Base-by-base conservation (phyloP, 163 green algal genomes). In the Scenedesmus sp. region DNA sequence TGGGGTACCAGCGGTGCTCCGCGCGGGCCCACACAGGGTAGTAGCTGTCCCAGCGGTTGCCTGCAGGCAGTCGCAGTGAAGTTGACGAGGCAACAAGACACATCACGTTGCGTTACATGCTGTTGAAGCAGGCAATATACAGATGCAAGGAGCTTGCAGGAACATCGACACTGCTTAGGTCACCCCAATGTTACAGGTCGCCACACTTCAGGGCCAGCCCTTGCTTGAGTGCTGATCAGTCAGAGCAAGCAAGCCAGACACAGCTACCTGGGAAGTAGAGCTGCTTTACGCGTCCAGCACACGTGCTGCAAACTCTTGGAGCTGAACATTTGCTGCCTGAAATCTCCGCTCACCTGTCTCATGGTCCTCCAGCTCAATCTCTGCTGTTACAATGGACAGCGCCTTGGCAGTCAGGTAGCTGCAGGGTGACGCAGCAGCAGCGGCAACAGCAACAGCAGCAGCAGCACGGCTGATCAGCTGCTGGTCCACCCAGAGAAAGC, bases 291-390 rank as follows among this genome's bases (percentile, higher is more conserved):
- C 0, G 34, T 46, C 62, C 62, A 73, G 62, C 12, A 73, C 62
- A 73, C 4, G 10, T 73, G 62, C 34, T 46, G 34, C 34, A 46
- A 46, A 46, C 34, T 0, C n/a, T 23, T 73, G 62, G 5, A 34
- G 66, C 12, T 8, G 66, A 16, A 76, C 34, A 13, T 18, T 3
- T 20, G 62, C 62, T 34, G 66, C 9, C 10, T 1, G 1, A 5
- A 8, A 0, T 13, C 66, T 6, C 66, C 52, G 1, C n/a, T 57
- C 34, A 70, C 57, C 83, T 26, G 87, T 82, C 62, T 92, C 59
- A 55, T 88, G 81, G 54, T 92, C 88, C 52, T 92, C 88, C 12
- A 92, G 67, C 88, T 92, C 88, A 52, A 92, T 86, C 62, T 92
- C 88, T 81, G 88, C 88, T 64, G 55, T 92, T 0, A 92, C 88